Conservation (phyloP, 1,139 yeast genomes). For the Insectozyma bohioensis region DNA sequence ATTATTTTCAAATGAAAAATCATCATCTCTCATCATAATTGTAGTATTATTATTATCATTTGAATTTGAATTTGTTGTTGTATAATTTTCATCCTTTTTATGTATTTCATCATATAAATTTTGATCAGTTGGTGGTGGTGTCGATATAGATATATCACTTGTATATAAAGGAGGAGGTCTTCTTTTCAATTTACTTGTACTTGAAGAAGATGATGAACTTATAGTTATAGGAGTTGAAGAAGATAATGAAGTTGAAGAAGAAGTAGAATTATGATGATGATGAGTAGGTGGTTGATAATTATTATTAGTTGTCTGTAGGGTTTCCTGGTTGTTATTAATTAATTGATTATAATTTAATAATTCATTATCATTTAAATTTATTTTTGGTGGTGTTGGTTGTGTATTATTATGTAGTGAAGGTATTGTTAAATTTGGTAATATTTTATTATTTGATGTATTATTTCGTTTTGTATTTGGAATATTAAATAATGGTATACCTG, state of each 20-base stretch:
- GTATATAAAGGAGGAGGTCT: conserved; percentile 49
- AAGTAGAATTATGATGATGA: conserved; percentile 3
- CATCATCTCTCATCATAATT: conserved; percentile 2
- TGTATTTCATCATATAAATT: background rate
- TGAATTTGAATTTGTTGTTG: background rate
- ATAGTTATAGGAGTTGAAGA: conserved; percentile 11
- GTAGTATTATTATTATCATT: background rate
- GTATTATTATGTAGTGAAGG: conserved; percentile 14
- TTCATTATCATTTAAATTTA: conserved; percentile 1
- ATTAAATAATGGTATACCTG: conserved; percentile 17
- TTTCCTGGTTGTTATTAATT: conserved; percentile 2
- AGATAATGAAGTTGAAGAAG: conserved; percentile 11
- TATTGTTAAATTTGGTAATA: conserved; percentile 15
- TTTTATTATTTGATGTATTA: conserved; percentile 9
- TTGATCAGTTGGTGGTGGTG: background rate
- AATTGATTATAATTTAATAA: background rate
- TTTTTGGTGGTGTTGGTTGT: conserved; percentile 5
- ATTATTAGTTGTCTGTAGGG: conserved; percentile 1
- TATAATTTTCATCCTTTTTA: too few species aligned
- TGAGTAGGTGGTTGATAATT: conserved; percentile 2
- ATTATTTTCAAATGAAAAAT: conserved; percentile 3
- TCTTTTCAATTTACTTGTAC: conserved; percentile 23
- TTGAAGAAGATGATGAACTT: conserved; percentile 7
- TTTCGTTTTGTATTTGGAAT: conserved; percentile 16
- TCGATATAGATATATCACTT: conserved; percentile 29